Evolutionary conservation across 768 basidiomycete genomes (phyloP).

Genomic region (Mycena leptocephala): DNA sequence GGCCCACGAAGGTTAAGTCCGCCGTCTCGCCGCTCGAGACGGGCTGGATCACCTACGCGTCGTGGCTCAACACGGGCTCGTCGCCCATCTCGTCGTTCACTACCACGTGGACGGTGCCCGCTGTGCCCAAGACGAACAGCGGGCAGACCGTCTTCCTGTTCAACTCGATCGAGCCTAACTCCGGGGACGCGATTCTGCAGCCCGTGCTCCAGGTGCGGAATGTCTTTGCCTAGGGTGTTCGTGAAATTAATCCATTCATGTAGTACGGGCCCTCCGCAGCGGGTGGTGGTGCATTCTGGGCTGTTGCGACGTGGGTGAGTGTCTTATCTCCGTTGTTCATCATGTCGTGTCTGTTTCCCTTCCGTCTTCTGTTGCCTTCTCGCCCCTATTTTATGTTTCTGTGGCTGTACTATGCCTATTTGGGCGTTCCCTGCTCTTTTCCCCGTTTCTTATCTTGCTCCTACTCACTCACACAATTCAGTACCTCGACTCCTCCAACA

Average conservation of each 20-base stretch:
- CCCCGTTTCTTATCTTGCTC: too few relatives aligned
- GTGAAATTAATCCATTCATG: background rate
- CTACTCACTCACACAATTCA: background rate
- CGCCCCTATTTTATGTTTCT: too few relatives aligned
- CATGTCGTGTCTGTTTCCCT: too few relatives aligned
- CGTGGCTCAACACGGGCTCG: slow-evolving; percentile 34
- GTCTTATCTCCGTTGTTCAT: background rate
- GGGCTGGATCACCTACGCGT: slow-evolving; percentile 36
- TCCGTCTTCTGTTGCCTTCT: too few relatives aligned
- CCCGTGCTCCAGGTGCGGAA: slow-evolving; percentile 28
- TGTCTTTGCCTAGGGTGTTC: too few relatives aligned
- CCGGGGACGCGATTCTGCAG: slow-evolving; percentile 21
- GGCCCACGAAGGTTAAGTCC: background rate
- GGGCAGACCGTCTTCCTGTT: slow-evolving; percentile 38
- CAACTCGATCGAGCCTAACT: slow-evolving; percentile 35
- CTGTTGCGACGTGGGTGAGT: slow-evolving; percentile 28
- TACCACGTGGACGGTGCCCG: slow-evolving; percentile 35
- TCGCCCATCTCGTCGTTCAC: slow-evolving; percentile 35
- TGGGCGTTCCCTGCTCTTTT: too few relatives aligned
- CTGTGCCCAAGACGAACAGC: slow-evolving; percentile 31
- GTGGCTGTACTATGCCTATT: too few relatives aligned
- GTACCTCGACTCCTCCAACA: slow-evolving; percentile 6
- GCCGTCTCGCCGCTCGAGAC: slow-evolving; percentile 13
- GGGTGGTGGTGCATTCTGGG: slow-evolving; percentile 37
- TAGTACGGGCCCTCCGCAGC: slow-evolving; percentile 36